Percentiles rank a stretch among this genome's conserved stretches.
Evolutionary conservation across 108 stramenopile genomes (phyloP).

Genomic region (Phaeodactylum tricornutum): DNA sequence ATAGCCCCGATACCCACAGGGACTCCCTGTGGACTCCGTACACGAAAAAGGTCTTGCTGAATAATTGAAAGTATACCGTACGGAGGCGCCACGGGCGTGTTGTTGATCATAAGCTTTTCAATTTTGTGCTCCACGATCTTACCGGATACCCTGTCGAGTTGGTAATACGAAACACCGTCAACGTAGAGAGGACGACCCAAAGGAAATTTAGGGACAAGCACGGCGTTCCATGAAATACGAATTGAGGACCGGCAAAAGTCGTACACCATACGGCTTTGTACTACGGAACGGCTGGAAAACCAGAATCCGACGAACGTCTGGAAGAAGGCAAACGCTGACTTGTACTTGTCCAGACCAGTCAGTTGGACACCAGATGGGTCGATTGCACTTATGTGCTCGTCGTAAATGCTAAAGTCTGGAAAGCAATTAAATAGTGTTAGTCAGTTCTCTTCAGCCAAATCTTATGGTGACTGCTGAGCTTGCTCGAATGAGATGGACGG

Average conservation of each 20-base stretch:
- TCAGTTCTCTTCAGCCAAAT: neutral
- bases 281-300: constrained; percentile 23
- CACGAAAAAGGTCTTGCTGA: constrained; percentile 19
- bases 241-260: constrained; percentile 64
- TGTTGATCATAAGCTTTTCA: constrained; percentile 67
- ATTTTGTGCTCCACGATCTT: constrained; percentile 66
- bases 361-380: constrained; percentile 58
- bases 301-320: constrained; percentile 18
- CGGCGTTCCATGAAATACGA: constrained; percentile 62
- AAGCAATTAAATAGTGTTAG: neutral
- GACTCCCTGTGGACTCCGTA: constrained; percentile 3
- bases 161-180: constrained; percentile 70
- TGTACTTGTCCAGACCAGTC: constrained; percentile 55
- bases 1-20: constrained; percentile 14
- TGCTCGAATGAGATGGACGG: neutral
- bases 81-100: constrained; percentile 47
- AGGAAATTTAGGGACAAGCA: constrained; percentile 51
- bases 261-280: constrained; percentile 75
- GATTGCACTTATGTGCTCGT: constrained; percentile 38
- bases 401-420: constrained; percentile 67
- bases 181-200: constrained; percentile 44
- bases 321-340: constrained; percentile 30
- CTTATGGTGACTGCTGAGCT: neutral
- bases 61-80: constrained; percentile 41
- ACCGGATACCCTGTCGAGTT: constrained; percentile 43